Base-by-base conservation (phyloP, 306 rosid species). In the Mucuna pruriens region DNA sequence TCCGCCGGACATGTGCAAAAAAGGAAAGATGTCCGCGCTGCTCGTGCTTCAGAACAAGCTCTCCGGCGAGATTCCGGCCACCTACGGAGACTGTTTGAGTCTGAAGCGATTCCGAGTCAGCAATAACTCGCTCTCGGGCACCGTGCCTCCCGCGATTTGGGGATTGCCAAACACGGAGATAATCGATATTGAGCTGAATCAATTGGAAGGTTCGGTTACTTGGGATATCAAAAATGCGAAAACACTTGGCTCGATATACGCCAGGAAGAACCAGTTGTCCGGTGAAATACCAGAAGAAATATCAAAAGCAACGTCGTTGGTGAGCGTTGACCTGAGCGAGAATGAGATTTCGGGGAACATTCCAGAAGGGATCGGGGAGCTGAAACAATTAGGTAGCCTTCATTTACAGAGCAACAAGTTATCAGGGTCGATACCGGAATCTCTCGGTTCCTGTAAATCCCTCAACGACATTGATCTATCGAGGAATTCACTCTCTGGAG, bases 1-100 rank as follows among this genome's bases (percentile, higher is more conserved):
- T 77, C 99, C 99, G 9, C 93, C 98, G 1, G 78, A 93, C 22
- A 93, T 95, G 99, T 95, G 99, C 68, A 86, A 64, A 3, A 82
- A 52, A 66, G 93, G 98, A 40, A 86, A 79, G 55, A 89, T 95
- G 97, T 7, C 0, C 0, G 77, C 12, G 15, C 82, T 95, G 40
- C 87, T 93, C 0, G 15, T 89, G 9, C 90, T 90, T 49, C 91
- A 95, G 88, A 95, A 95, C 87, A 92, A 90, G 0, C 90, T 95
- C 78, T 82, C 97, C 11, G 98, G 99, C 2, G 82, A 80, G 76
- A 95, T 95, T 74, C 99, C 99, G 12, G 84, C 82, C 0, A 90
- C 5, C 0, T 95, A 95, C 22, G 91, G 82, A 0, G 65, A 81
- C 36, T 95, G 99, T 82, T 40, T 9, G 13, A 84, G 85, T 5